Evolutionary conservation across 140 eudicot species (phyloP), one percentile per base, ranked within the genome.

Genomic region (Anethum foeniculum): DNA sequence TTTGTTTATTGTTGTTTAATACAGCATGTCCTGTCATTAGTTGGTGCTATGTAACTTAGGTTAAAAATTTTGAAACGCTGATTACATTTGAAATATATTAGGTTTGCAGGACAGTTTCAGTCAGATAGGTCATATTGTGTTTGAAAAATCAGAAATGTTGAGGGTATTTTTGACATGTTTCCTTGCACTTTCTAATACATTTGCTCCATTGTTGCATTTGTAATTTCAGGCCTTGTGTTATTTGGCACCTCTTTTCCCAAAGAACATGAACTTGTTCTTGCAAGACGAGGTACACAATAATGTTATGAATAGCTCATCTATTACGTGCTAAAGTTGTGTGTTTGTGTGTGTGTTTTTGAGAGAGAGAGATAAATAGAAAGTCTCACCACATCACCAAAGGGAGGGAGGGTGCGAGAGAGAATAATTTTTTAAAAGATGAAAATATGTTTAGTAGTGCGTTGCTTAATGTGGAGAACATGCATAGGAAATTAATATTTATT

Each of bases 251-350:
- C 89, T 95, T 49, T 92, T 92, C 85, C 99, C 98, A 5, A 93
- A 87, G 88, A 95, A 93, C 71, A 80, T 95, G 38, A 87, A 83
- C 86, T 85, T 95, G 89, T 95, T 92, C 85, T 95, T 97, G 98
- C 99, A 95, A 80, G 99, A 95, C 69, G 99, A 95, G 99, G 99
- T 95, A 92, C 73, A 62, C 58, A 73, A 80, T 82, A 82, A 69
- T 75, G 79, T 78, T 81, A 76, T 67, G 28, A 51, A 9, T 38
- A 46, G 41, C 52, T 60, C 27, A 64, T 64, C 30, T 39, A 25
- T 19, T 5, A 56, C 27, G 39, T n/a, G 6, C 52, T 67, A 15
- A 47, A 27, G 46, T 75, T 73, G 47, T 7, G 30, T 25, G 71
- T 9, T 34, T 25, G 36, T n/a, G 18, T 47, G 1, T 1, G 6